These are phyloP conservation scores for Penicillium daleae DNA, from an alignment of 495 filamentous ascomycete genomes.

Conservation along the genomic window DNA sequence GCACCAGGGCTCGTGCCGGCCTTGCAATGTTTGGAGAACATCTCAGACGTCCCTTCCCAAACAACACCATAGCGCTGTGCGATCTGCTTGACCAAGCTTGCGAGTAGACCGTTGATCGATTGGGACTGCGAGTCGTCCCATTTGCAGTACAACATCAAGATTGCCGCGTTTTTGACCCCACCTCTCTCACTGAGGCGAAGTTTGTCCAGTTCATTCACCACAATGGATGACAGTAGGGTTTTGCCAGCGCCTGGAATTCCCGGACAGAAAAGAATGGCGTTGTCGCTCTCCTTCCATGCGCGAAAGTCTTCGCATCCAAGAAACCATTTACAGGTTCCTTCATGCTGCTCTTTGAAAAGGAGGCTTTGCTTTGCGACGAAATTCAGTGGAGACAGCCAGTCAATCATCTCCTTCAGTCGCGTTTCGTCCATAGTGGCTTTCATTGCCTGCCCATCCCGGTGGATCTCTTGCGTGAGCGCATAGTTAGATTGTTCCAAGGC, in stretches of 20 bases:
- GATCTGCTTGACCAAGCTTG: conserved; percentile 11
- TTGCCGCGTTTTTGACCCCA: conserved; percentile 5
- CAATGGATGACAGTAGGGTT: conserved; percentile 9
- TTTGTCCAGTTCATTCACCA: conserved; percentile 11
- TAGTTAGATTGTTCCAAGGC: conserved; percentile 6
- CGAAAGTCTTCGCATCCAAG: conserved; percentile 7
- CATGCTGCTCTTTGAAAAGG: conserved; percentile 10
- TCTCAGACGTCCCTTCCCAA: conserved; percentile 1
- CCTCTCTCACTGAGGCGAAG: conserved; percentile 11
- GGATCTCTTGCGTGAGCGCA: conserved; percentile 7
- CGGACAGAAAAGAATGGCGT: conserved; percentile 9
- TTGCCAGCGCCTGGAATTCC: conserved; percentile 9
- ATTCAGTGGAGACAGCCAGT: conserved; percentile 10
- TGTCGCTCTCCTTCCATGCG: conserved; percentile 4
- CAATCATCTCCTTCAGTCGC: conserved; percentile 12
- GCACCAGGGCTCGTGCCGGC: background rate
- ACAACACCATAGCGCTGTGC: conserved; percentile 7
- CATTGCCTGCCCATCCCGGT: conserved; percentile 8
- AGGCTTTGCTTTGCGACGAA: conserved; percentile 11
- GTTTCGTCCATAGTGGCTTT: conserved; percentile 5
- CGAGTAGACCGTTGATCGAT: conserved; percentile 4
- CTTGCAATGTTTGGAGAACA: conserved; percentile 12
- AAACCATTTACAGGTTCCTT: conserved; percentile 14
- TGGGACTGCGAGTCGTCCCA: conserved; percentile 14
- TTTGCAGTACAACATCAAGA: conserved; percentile 10